Conservation (phyloP, 805 yeast genomes). For the Metschnikowia kunwiensis region DNA sequence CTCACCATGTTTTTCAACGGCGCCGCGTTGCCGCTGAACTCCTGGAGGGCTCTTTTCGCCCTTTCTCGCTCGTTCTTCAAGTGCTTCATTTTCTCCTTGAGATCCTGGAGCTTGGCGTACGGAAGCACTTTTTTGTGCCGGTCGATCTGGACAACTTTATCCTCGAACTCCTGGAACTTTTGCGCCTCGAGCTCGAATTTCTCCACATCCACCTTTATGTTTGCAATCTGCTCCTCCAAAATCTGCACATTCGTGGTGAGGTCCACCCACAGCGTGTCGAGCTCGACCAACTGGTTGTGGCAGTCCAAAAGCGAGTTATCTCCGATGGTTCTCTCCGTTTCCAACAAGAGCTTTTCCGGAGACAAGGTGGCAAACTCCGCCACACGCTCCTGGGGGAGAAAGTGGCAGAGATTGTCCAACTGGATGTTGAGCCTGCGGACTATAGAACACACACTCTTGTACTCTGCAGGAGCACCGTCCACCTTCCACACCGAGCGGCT, state of each 20-base stretch:
- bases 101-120: constrained; percentile 39
- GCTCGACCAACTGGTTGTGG: constrained; percentile 54
- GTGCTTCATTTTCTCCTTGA: constrained; percentile 29
- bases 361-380: constrained; percentile 84
- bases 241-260: constrained; percentile 26
- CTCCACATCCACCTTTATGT: constrained; percentile 36
- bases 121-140: constrained; percentile 41
- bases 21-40: constrained; percentile 21
- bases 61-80: constrained; percentile 35
- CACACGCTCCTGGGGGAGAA: constrained; percentile 92
- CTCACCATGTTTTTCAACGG: constrained; percentile 22
- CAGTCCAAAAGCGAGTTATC: constrained; percentile 51
- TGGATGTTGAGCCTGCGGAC: constrained; percentile 66
- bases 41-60: constrained; percentile 31
- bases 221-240: constrained; percentile 27
- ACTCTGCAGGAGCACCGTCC: constrained; percentile 41
- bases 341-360: constrained; percentile 68
- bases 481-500: constrained; percentile 51
- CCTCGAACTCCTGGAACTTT: constrained; percentile 44
- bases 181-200: constrained; percentile 45
- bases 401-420: constrained; percentile 88
- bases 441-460: constrained; percentile 42
- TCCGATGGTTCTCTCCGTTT: constrained; percentile 79
- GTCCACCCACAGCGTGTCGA: constrained; percentile 42
- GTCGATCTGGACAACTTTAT: constrained; percentile 38